A percentile compares a stretch with the other conserved stretches of the same genome.
phyloP scores from a whole-genome alignment of 1,284 basidiomycete species.

The Sphagnurus paluster region DNA sequence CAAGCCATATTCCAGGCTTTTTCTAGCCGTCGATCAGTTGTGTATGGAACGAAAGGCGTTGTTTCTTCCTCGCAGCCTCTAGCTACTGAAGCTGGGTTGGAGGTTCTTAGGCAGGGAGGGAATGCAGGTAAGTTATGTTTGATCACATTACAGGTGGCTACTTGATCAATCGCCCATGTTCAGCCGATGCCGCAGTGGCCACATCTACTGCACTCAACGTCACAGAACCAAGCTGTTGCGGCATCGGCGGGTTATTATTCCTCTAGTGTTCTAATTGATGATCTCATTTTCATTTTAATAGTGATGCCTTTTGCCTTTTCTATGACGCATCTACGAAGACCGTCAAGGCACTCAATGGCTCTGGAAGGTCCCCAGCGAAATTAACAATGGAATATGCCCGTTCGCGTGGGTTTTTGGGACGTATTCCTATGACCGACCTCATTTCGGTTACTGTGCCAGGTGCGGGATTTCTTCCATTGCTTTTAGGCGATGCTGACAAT shows the following conservation, averaged over 20 bases:
- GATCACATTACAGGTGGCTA: neutral
- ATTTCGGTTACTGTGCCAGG: conserved; percentile 93
- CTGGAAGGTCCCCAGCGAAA: conserved; percentile 82
- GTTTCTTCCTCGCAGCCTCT: conserved; percentile 91
- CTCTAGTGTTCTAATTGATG: neutral
- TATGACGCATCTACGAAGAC: conserved; percentile 80
- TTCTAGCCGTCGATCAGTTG: conserved; percentile 70
- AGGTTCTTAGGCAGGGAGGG: conserved; percentile 87
- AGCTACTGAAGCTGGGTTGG: conserved; percentile 85
- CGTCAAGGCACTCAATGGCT: conserved; percentile 86
- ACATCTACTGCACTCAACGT: conserved; percentile 89
- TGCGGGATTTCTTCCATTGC: conserved; percentile 24
- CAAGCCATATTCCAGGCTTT: conserved; percentile 61
- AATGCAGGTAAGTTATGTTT: conserved; percentile 70
- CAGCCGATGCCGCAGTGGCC: conserved; percentile 50
- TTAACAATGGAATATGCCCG: conserved; percentile 77
- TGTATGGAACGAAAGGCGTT: conserved; percentile 85
- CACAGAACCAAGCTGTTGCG: conserved; percentile 80
- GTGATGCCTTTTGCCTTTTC: conserved; percentile 92
- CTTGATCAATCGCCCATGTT: conserved; percentile 2
- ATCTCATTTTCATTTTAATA: conserved; percentile 26
- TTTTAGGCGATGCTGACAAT: neutral
- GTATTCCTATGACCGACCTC: conserved; percentile 74
- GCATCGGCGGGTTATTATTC: conserved; percentile 74
- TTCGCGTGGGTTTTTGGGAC: conserved; percentile 68